Percentiles rank a stretch among this genome's conserved stretches.
phyloP scores from a whole-genome alignment of 2,329 filamentous ascomycete species.

The Alternaria brassicae region DNA sequence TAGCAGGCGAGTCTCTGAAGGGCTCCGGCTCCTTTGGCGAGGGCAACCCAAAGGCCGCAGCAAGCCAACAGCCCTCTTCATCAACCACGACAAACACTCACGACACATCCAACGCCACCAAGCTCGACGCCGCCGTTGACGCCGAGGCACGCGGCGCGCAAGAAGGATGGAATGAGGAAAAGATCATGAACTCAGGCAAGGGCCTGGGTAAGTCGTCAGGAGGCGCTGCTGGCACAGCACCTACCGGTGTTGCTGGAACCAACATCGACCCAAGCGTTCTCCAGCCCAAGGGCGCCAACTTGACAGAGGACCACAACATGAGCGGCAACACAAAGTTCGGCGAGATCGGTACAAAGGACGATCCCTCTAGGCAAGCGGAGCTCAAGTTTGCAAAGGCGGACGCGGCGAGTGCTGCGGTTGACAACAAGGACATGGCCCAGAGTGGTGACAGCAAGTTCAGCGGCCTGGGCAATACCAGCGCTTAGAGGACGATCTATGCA shows the following conservation, averaged over 20 bases:
- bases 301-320: constrained; percentile 54
- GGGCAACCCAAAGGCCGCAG: constrained; percentile 63
- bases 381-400: constrained; percentile 44
- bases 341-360: constrained; percentile 62
- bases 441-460: constrained; percentile 35
- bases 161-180: constrained; percentile 49
- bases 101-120: constrained; percentile 61
- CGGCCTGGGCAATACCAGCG: constrained; percentile 20
- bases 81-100: constrained; percentile 64
- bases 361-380: constrained; percentile 62
- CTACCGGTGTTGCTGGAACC: constrained; percentile 50
- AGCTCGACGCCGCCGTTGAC: constrained; percentile 57
- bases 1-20: constrained; percentile 75
- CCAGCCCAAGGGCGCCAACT: constrained; percentile 61
- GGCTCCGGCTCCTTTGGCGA: constrained; percentile 66
- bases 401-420: constrained; percentile 41
- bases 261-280: constrained; percentile 36
- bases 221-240: constrained; percentile 37
- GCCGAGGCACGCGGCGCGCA: constrained; percentile 56
- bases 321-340: constrained; percentile 32
- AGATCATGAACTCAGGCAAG: constrained; percentile 51
- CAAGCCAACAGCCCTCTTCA: constrained; percentile 58
- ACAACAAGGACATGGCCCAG: constrained; percentile 19
- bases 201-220: constrained; percentile 42
- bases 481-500: constrained; percentile 1